These are phyloP conservation scores for Symbiodinium natans DNA, from an alignment of 73 alveolate genomes.

Conservation along the genomic window DNA sequence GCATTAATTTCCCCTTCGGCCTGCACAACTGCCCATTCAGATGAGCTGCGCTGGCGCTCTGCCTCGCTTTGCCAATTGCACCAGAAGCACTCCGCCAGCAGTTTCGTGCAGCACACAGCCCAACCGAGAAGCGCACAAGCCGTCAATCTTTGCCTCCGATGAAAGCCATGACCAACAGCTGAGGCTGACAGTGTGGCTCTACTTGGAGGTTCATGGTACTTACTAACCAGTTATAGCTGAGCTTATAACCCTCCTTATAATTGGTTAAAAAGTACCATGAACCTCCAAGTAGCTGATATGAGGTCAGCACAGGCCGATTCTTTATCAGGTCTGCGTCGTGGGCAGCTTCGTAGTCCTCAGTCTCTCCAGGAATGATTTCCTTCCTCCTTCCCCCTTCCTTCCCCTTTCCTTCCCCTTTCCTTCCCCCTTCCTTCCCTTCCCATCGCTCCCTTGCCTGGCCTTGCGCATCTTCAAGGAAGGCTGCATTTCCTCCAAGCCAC, in stretches of 20 bases:
- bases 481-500: constrained; percentile 74
- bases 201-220: background rate
- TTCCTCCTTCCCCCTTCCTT: no score
- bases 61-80: background rate
- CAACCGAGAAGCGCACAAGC: background rate
- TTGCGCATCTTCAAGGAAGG: constrained; percentile 84
- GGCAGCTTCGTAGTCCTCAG: constrained; percentile 67
- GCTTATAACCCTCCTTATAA: no score
- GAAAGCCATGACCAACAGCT: no score
- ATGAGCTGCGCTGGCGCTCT: constrained; percentile 22
- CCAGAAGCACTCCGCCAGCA: background rate
- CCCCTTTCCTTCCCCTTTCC: no score
- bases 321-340: constrained; percentile 19
- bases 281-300: background rate
- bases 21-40: constrained; percentile 66
- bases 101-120: background rate
- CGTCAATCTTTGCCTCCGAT: constrained; percentile 36
- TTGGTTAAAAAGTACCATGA: no score
- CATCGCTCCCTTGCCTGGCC: no score
- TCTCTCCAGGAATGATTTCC: no score
- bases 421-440: no score
- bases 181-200: background rate
- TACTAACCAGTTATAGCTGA: no score
- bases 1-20: background rate
- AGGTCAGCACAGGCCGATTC: constrained; percentile 24